phyloP scores from a whole-genome alignment of 805 yeast genomes.

The Kurtzmaniella fragi region DNA sequence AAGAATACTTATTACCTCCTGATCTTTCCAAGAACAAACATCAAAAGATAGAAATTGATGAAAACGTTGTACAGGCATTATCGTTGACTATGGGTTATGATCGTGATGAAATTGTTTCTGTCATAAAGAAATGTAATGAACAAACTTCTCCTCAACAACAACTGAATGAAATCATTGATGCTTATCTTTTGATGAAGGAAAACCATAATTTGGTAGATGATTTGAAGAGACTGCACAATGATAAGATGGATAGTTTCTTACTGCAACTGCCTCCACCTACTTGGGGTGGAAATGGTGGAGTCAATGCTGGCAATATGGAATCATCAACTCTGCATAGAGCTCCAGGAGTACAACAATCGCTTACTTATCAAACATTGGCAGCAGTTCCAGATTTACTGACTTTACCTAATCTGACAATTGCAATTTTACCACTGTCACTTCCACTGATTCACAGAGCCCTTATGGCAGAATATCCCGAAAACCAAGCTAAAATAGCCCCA shows the following conservation, averaged over 20 bases:
- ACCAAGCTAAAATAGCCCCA: slow-evolving; percentile 38
- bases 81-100: slow-evolving; percentile 87
- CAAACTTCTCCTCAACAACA: slow-evolving; percentile 22
- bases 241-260: slow-evolving; percentile 52
- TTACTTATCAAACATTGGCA: slow-evolving; percentile 44
- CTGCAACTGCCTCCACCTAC: slow-evolving; percentile 59
- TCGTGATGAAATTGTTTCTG: slow-evolving; percentile 73
- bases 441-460: slow-evolving; percentile 93
- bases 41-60: slow-evolving; percentile 55
- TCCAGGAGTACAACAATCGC: slow-evolving; percentile 41
- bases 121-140: slow-evolving; percentile 50
- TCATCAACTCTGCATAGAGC: slow-evolving; percentile 24
- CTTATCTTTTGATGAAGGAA: slow-evolving; percentile 77
- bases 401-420: slow-evolving; percentile 75
- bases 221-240: slow-evolving; percentile 48
- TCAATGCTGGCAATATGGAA: slow-evolving; percentile 6
- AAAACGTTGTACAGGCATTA: slow-evolving; percentile 68
- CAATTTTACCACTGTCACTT: slow-evolving; percentile 87
- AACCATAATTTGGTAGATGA: slow-evolving; percentile 67
- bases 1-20: slow-evolving; percentile 71
- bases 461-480: slow-evolving; percentile 56
- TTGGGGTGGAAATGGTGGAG: slow-evolving; percentile 20
- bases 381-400: slow-evolving; percentile 44
- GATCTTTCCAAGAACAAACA: slow-evolving; percentile 33
- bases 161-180: slow-evolving; percentile 75